Conservation (phyloP, 2,329 filamentous ascomycete genomes). For the Acrocalymma vagum region DNA sequence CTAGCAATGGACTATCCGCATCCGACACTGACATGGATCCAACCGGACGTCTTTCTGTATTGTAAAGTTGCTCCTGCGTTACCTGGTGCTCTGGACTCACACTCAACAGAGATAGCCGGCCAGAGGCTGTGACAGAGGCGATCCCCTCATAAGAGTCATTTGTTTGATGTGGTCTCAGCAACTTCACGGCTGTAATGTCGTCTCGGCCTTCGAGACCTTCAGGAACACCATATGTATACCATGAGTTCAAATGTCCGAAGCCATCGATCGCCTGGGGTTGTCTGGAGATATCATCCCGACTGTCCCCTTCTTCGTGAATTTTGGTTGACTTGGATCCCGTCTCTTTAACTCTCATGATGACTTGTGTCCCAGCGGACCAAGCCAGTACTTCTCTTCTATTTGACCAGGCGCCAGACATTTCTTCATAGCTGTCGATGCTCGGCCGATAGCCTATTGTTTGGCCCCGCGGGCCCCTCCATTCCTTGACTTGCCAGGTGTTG, state of each 20-base stretch:
- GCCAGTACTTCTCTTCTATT: constrained; percentile 64
- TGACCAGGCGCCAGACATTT: constrained; percentile 47
- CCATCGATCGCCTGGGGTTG: constrained; percentile 37
- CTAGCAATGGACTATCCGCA: constrained; percentile 55
- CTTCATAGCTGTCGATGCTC: constrained; percentile 65
- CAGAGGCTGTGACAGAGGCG: constrained; percentile 65
- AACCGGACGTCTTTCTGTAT: constrained; percentile 55
- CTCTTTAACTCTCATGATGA: constrained; percentile 60
- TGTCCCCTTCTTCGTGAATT: constrained; percentile 28
- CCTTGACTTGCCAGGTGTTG: constrained; percentile 39
- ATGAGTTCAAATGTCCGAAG: constrained; percentile 49
- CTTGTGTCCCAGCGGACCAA: constrained; percentile 67
- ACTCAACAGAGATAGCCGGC: constrained; percentile 53
- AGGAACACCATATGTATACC: constrained; percentile 62
- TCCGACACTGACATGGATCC: constrained; percentile 58
- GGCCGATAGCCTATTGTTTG: constrained; percentile 69
- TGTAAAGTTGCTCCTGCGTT: constrained; percentile 37
- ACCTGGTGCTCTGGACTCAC: constrained; percentile 20
- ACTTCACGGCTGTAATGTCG: constrained; percentile 66
- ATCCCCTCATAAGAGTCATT: constrained; percentile 53
- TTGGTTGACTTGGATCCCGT: constrained; percentile 40
- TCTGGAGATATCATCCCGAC: constrained; percentile 13
- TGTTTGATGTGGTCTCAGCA: constrained; percentile 56
- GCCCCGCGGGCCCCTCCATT: constrained; percentile 53
- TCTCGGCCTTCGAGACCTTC: constrained; percentile 62